Conservation (phyloP, 192 early-diverging fungal genomes). For the Backusella tarrabulga region DNA sequence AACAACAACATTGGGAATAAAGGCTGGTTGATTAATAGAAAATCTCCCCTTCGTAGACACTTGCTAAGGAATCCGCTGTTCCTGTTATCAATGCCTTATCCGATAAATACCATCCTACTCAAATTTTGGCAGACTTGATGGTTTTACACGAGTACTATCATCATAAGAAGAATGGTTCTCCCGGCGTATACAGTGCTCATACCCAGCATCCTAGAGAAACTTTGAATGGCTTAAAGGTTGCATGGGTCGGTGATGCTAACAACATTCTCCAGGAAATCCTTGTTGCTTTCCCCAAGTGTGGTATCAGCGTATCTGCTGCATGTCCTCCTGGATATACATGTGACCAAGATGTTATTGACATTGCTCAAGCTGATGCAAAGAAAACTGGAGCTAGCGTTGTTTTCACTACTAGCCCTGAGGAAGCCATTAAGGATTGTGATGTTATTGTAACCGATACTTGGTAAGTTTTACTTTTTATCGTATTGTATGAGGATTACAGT, state of each 20-base stretch:
- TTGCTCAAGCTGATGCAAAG: slow-evolving; percentile 64
- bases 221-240: slow-evolving; percentile 73
- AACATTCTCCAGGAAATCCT: slow-evolving; percentile 94
- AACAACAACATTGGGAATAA: not conserved
- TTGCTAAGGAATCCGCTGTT: slow-evolving; percentile 84
- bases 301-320: slow-evolving; percentile 77
- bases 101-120: slow-evolving; percentile 94
- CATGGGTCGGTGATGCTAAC: slow-evolving; percentile 99
- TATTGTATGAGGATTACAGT: not conserved
- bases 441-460: slow-evolving; percentile 98
- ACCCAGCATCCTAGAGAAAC: slow-evolving; percentile 50
- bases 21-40: not conserved
- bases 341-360: slow-evolving; percentile 65
- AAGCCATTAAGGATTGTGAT: slow-evolving; percentile 81
- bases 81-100: slow-evolving; percentile 97
- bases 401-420: slow-evolving; percentile 67
- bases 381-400: slow-evolving; percentile 44
- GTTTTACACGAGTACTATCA: slow-evolving; percentile 84
- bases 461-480: slow-evolving; percentile 37
- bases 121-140: slow-evolving; percentile 94
- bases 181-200: slow-evolving; percentile 42
- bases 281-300: slow-evolving; percentile 85
- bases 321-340: slow-evolving; percentile 83
- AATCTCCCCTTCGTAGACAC: slow-evolving; percentile 44
- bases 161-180: slow-evolving; percentile 35